A percentile compares a stretch with the other conserved stretches of the same genome.
phyloP scores from a whole-genome alignment of 208 protist genomes.

The Herpetomonas samuelpessoai region DNA sequence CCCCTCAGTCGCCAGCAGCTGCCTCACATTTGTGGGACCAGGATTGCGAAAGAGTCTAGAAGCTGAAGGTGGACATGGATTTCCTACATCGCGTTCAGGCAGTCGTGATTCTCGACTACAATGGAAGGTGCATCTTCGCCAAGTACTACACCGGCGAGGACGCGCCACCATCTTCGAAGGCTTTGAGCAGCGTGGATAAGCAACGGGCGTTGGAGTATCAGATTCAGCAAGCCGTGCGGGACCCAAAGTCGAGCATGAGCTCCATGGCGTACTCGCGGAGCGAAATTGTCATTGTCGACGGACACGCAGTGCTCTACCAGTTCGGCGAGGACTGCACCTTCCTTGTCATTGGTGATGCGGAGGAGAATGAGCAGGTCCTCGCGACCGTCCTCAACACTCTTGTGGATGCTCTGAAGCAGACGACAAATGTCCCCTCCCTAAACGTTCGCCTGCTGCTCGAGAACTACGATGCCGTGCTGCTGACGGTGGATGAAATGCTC shows the following conservation, averaged over 20 bases:
- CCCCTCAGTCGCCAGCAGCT: too few species aligned
- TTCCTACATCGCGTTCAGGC: conserved; percentile 85
- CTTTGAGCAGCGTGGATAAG: conserved; percentile 50
- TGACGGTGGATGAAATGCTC: conserved; percentile 89
- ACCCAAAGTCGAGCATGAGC: conserved; percentile 14
- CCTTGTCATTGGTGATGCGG: conserved; percentile 69
- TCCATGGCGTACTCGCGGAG: conserved; percentile 26
- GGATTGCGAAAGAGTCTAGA: too few species aligned
- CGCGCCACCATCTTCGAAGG: conserved; percentile 40
- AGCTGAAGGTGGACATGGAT: too few species aligned
- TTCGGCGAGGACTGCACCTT: conserved; percentile 63
- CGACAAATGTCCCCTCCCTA: conserved; percentile 49
- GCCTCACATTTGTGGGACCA: too few species aligned
- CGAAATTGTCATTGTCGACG: conserved; percentile 79
- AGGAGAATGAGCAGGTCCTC: conserved; percentile 87
- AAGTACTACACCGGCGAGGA: conserved; percentile 88
- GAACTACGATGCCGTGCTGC: conserved; percentile 84
- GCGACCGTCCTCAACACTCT: conserved; percentile 57
- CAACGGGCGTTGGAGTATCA: conserved; percentile 62
- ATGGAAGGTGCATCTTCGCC: conserved; percentile 66
- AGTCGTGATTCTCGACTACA: conserved; percentile 69
- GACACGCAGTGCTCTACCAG: conserved; percentile 68
- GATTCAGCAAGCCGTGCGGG: conserved; percentile 45
- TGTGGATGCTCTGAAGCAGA: conserved; percentile 58
- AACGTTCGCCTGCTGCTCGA: conserved; percentile 59